Evolutionary conservation across 805 yeast genomes (phyloP), one percentile per base, ranked within the genome.

Genomic region (Nakazawaea wickerhamii): DNA sequence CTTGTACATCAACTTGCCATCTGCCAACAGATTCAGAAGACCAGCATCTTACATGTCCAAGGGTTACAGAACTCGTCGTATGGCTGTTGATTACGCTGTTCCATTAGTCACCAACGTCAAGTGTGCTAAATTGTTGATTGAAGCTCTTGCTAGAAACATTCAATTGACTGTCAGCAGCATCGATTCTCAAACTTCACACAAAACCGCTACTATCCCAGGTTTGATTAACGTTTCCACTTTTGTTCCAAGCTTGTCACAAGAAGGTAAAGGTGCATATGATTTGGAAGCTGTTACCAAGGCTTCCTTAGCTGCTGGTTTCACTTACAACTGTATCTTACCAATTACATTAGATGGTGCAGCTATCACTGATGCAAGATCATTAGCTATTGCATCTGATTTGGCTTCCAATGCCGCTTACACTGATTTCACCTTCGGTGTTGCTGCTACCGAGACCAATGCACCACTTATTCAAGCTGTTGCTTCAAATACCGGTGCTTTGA

Each of bases 61-160:
- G 70, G 99, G 99, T 63, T 93, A 93, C 75, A 81, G 79, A 65
- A 87, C 98, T 36, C 95, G 99, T 76, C 93, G 99, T 74, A 86
- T 93, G 98, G 99, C 99, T 53, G 97, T 93, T 52, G 99, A 93
- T 68, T 95, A 86, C 64, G 90, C 97, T 40, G 89, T 93, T 60
- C 99, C 99, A 40, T 75, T 93, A 63, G 96, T 93, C 39, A 93
- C 99, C 51, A 93, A 93, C 60, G 98, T 93, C 53, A 93, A 93
- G 69, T 83, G 90, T 73, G 99, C 99, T 49, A 93, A 93, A 68
- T 72, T 93, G 52, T 73, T 93, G 65, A 81, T 93, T 52, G 98
- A 93, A 70, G 98, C 99, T n/a, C 64, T 89, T 51, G 75, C 91
- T 30, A 75, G 93, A 70, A 69, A 79, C 57, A 67, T 71, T 50